Percentiles rank a stretch among this genome's conserved stretches.
Conservation (phyloP, 2,329 filamentous ascomycete genomes). For the Alternaria brassicae region DNA sequence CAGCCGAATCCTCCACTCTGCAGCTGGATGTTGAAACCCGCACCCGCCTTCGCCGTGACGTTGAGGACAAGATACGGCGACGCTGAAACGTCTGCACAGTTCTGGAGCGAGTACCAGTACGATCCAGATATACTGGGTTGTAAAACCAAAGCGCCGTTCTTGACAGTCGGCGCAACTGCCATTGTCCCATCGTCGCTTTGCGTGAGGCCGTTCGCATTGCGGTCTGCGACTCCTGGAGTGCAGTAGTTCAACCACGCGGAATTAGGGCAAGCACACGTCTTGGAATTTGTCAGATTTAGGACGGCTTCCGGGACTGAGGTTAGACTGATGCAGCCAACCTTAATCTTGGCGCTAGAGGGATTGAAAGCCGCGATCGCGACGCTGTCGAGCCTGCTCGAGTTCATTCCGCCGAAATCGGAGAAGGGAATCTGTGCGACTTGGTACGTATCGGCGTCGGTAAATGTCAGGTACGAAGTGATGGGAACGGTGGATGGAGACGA, state of each 20-base stretch:
- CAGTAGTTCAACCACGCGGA: constrained; percentile 17
- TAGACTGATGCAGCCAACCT: constrained; percentile 10
- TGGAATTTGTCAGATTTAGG: not conserved
- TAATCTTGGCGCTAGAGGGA: not conserved
- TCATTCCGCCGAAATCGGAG: constrained; percentile 12
- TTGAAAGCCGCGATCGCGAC: constrained; percentile 4
- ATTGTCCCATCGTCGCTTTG: constrained; percentile 18
- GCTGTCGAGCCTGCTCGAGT: constrained; percentile 12
- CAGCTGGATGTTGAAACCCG: constrained; percentile 13
- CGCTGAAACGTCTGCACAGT: constrained; percentile 4
- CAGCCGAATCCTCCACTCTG: constrained; percentile 9
- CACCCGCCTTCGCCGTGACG: constrained; percentile 9
- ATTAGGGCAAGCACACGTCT: constrained; percentile 3
- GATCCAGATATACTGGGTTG: constrained; percentile 11
- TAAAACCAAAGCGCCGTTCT: constrained; percentile 3
- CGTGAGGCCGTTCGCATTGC: constrained; percentile 5
- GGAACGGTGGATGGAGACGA: constrained; percentile 2
- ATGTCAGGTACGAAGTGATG: constrained; percentile 9
- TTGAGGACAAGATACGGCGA: constrained; percentile 4
- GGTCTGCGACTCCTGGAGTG: not conserved
- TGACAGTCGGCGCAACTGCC: constrained; percentile 2
- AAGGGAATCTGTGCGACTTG: constrained; percentile 14
- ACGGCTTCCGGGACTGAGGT: not conserved
- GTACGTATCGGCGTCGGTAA: not conserved
- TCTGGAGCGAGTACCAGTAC: constrained; percentile 17